Evolutionary conservation across 2,329 filamentous ascomycete species (phyloP).

Genomic region (Chalara sp.): DNA sequence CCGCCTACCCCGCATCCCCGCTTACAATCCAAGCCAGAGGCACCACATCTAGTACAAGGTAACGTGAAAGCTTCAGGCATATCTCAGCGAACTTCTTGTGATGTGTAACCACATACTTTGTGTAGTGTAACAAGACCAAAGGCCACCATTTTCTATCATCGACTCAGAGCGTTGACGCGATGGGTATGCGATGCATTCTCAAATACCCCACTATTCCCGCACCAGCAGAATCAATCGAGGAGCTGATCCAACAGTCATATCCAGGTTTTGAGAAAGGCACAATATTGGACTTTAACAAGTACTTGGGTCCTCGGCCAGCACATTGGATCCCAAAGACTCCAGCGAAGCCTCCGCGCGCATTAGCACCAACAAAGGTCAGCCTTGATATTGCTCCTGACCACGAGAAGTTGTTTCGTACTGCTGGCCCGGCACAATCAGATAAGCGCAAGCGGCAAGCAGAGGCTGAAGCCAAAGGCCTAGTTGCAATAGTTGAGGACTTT

Average conservation of each 20-base stretch:
- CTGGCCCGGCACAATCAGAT: constrained; percentile 45
- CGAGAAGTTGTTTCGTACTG: constrained; percentile 77
- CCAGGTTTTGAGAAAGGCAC: constrained; percentile 72
- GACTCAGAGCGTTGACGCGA: too few relatives aligned
- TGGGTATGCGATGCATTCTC: too few relatives aligned
- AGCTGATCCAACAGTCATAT: constrained; percentile 72
- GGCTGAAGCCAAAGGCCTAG: constrained; percentile 40
- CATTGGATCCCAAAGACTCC: constrained; percentile 75
- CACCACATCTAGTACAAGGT: too few relatives aligned
- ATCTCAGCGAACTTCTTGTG: too few relatives aligned
- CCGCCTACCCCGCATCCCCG: too few relatives aligned
- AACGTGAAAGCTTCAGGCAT: too few relatives aligned
- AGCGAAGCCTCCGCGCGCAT: constrained; percentile 68
- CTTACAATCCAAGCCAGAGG: too few relatives aligned
- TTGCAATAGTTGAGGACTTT: constrained; percentile 35
- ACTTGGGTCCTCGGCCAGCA: constrained; percentile 76
- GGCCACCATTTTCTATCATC: too few relatives aligned
- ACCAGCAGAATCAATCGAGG: constrained; percentile 64
- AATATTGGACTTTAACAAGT: constrained; percentile 70
- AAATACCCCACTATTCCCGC: constrained; percentile 45
- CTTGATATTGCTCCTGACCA: constrained; percentile 83
- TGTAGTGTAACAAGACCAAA: too few relatives aligned
- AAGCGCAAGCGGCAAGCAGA: constrained; percentile 52
- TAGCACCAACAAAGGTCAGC: constrained; percentile 81
- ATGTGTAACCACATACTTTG: too few relatives aligned